These are phyloP conservation scores for Hansfordia pulvinata DNA, from an alignment of 2,329 filamentous ascomycete species.

Conservation along the genomic window DNA sequence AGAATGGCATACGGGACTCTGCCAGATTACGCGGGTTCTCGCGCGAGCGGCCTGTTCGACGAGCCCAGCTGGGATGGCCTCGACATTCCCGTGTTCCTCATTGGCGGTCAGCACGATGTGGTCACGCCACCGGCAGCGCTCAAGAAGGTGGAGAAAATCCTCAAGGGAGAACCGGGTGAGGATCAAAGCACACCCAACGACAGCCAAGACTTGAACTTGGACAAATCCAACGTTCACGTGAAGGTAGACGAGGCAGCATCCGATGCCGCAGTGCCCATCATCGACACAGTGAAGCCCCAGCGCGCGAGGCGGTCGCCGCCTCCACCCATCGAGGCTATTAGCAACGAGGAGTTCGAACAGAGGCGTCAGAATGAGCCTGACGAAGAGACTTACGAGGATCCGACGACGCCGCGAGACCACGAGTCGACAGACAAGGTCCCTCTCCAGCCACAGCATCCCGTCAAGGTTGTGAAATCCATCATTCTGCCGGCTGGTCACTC, in stretches of 20 bases:
- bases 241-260: too few relatives aligned
- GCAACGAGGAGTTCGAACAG: constrained; percentile 21
- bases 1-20: constrained; percentile 66
- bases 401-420: constrained; percentile 32
- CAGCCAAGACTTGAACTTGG: neutral
- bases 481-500: constrained; percentile 70
- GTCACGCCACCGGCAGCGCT: constrained; percentile 63
- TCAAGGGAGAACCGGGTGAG: constrained; percentile 10
- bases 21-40: constrained; percentile 45
- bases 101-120: constrained; percentile 64
- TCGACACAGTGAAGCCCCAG: constrained; percentile 19
- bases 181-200: neutral
- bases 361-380: constrained; percentile 9
- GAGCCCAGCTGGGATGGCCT: constrained; percentile 59
- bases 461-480: constrained; percentile 48
- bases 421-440: constrained; percentile 29
- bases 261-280: constrained; percentile 34
- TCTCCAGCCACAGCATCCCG: constrained; percentile 31
- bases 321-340: constrained; percentile 23
- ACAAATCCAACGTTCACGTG: too few relatives aligned
- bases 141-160: constrained; percentile 43
- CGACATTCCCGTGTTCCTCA: constrained; percentile 60
- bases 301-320: constrained; percentile 17
- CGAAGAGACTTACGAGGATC: constrained; percentile 20
- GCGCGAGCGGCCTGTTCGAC: constrained; percentile 63